These are phyloP conservation scores for Suillus spraguei DNA, from an alignment of 768 basidiomycete genomes.

Conservation along the genomic window DNA sequence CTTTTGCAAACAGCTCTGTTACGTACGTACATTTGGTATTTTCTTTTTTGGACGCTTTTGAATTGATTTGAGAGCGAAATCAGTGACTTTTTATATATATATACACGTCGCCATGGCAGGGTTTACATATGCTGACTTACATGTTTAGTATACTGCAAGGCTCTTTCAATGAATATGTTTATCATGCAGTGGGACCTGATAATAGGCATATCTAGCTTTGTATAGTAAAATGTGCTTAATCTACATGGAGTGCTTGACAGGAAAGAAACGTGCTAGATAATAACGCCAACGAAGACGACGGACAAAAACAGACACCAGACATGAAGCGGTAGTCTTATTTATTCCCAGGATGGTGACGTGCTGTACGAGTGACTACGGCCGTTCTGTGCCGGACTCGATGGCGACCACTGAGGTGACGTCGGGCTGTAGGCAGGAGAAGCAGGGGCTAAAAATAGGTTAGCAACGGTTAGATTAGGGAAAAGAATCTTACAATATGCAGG, in stretches of 20 bases:
- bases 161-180: constrained; percentile 7
- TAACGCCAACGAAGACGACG: constrained; percentile 16
- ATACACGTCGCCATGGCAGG: background rate
- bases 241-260: constrained; percentile 38
- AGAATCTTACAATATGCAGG: constrained; percentile 74
- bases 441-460: constrained; percentile 51
- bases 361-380: constrained; percentile 47
- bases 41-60: constrained; percentile 14
- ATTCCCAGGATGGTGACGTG: constrained; percentile 58
- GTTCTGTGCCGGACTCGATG: constrained; percentile 73
- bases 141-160: constrained; percentile 12
- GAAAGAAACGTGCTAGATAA: constrained; percentile 23
- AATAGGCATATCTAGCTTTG: constrained; percentile 19
- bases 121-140: constrained; percentile 11
- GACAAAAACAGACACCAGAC: constrained; percentile 2
- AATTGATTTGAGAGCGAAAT: background rate
- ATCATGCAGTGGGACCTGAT: background rate
- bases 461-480: constrained; percentile 13
- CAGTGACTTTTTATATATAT: background rate
- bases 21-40: constrained; percentile 15
- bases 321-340: constrained; percentile 28
- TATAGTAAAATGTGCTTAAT: constrained; percentile 35
- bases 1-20: constrained; percentile 16
- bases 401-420: constrained; percentile 83
- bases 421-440: constrained; percentile 88